Base-by-base conservation (phyloP, 306 rosid species). In the Luffa acutangula region DNA sequence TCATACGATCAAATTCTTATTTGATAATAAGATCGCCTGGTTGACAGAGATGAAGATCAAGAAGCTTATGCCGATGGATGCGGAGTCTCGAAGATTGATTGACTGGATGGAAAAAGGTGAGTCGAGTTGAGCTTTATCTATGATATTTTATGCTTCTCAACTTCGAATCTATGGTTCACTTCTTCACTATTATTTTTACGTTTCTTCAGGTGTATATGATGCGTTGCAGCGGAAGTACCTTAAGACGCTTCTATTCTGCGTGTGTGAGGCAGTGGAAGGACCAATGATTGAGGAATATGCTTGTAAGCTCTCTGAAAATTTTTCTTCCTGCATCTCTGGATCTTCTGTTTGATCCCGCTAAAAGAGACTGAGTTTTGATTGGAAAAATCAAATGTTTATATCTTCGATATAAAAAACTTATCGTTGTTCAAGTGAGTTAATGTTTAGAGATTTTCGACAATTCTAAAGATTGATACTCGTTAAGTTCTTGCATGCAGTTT, bases 71-170 rank as follows among this genome's bases (percentile, higher is more conserved):
- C 98, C 98, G 12, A 43, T 95, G 85, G 97, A 95, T 87, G 93
- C 93, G 0, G 98, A 95, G 84, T 95, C 98, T 78, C 96, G 96
- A 20, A 88, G 97, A 80, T 89, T 92, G 72, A 91, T 95, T 79
- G 98, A 95, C 82, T 95, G 97, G 98, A 95, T 95, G 97, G 98
- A 95, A 88, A 94, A 92, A 80, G 97, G 98, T 82, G 63, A 7
- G 80, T 79, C 75, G 66, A 52, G 13, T 81, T 48, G 18, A 49
- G 60, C 43, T 36, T 73, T 73, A 31, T 49, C 1, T 20, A 3
- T 49, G 17, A 49, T 48, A 33, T 73, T 49, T 49, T 31, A 3
- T 58, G 67, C 37, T 52, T 48, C 67, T 78, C 63, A 80, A 41
- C 45, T 74, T 83, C 37, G 65, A 13, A 41, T 18, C 54, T 43